These are phyloP conservation scores for Sphagnum magellanicum DNA, from an alignment of 228 moss, liverwort and hornwort species.

Conservation along the genomic window DNA sequence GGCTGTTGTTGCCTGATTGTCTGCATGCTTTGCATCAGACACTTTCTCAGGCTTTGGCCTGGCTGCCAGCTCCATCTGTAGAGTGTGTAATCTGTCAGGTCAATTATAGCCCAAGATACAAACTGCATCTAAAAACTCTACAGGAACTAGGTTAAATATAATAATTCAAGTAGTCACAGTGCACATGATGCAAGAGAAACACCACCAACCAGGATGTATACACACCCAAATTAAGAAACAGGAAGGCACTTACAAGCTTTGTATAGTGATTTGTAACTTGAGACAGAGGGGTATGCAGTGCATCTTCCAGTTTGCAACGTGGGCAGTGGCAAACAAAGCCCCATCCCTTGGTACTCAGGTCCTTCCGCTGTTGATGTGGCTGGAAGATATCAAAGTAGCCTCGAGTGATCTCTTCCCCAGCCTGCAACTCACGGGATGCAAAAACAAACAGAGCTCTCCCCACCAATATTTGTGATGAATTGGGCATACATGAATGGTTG, in stretches of 20 bases:
- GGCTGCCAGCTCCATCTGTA: conserved; percentile 43
- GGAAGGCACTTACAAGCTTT: conserved; percentile 30
- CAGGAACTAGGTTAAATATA: too few relatives aligned
- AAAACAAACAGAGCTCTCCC: conserved; percentile 75
- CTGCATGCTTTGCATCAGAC: conserved; percentile 23
- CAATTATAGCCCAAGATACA: too few relatives aligned
- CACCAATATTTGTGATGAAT: conserved; percentile 56
- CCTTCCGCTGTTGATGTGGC: conserved; percentile 58
- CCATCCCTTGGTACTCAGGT: conserved; percentile 46
- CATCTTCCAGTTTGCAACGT: conserved; percentile 65
- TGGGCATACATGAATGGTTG: conserved; percentile 77
- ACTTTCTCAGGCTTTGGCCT: conserved; percentile 34
- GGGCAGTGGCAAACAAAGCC: conserved; percentile 50
- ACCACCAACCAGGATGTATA: too few relatives aligned
- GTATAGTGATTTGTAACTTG: conserved; percentile 39
- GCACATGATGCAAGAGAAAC: too few relatives aligned
- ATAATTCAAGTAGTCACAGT: too few relatives aligned
- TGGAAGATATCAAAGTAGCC: conserved; percentile 74
- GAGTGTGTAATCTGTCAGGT: too few relatives aligned
- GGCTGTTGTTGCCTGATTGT: conserved; percentile 29
- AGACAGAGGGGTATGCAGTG: conserved; percentile 29
- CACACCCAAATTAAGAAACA: too few relatives aligned
- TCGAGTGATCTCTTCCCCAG: conserved; percentile 68
- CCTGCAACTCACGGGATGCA: conserved; percentile 53
- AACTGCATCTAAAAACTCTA: too few relatives aligned